phyloP scores from a whole-genome alignment of 2,329 filamentous ascomycete genomes.

The Paraphoma sp. region DNA sequence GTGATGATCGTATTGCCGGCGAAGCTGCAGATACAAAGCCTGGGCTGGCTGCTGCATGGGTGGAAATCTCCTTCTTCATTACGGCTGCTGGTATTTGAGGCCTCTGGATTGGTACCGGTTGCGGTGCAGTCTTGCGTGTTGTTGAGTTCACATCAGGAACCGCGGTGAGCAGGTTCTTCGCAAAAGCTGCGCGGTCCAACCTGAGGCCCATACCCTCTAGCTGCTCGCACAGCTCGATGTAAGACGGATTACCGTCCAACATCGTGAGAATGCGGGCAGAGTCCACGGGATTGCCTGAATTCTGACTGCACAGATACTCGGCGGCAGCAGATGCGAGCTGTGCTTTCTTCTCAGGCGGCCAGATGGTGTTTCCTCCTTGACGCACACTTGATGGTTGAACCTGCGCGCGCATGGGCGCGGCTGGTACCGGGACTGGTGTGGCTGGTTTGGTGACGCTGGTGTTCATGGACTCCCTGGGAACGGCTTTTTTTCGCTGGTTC shows the following conservation, averaged over 20 bases:
- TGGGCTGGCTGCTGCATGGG: slow-evolving; percentile 21
- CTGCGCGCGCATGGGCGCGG: slow-evolving; percentile 7
- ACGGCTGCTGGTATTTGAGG: slow-evolving; percentile 28
- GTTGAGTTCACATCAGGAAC: slow-evolving; percentile 51
- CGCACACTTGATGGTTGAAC: slow-evolving; percentile 11
- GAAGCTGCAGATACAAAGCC: slow-evolving; percentile 22
- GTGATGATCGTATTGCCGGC: slow-evolving; percentile 14
- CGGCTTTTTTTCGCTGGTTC: slow-evolving; percentile 31
- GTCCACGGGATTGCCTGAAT: slow-evolving; percentile 47
- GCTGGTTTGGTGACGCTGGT: slow-evolving; percentile 8
- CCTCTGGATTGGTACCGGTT: slow-evolving; percentile 14
- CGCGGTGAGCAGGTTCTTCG: slow-evolving; percentile 56
- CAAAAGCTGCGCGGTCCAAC: slow-evolving; percentile 61
- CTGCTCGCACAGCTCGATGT: slow-evolving; percentile 61
- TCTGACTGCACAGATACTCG: slow-evolving; percentile 55
- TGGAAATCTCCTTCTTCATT: slow-evolving; percentile 25
- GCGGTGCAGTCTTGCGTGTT: slow-evolving; percentile 23
- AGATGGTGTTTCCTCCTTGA: slow-evolving; percentile 49
- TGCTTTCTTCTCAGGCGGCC: slow-evolving; percentile 60
- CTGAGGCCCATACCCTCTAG: slow-evolving; percentile 58
- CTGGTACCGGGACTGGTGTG: slow-evolving; percentile 5
- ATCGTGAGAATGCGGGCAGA: slow-evolving; percentile 53
- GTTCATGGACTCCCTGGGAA: slow-evolving; percentile 17
- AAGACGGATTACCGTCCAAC: slow-evolving; percentile 62
- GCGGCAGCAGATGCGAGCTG: slow-evolving; percentile 59